Base-by-base conservation (phyloP, 441 rosid genomes). In the Isatis lusitanica region DNA sequence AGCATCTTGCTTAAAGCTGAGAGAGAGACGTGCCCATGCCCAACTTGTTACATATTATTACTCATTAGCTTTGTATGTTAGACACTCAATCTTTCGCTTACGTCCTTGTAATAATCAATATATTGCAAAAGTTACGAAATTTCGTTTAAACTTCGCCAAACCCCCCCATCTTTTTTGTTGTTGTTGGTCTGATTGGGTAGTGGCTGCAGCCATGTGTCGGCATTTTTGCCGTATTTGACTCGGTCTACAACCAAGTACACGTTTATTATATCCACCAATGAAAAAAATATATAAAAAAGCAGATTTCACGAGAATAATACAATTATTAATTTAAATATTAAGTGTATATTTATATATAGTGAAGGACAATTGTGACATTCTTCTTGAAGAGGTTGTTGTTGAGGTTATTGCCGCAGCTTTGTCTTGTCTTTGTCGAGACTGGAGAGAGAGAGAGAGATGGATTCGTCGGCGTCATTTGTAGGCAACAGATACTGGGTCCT, bases 401-500 rank as follows among this genome's bases (percentile, higher is more conserved):
- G 21, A 16, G 50, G 16, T 16, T 5, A 35, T 11, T 17, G 48
- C 35, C 33, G 33, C 33, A 63, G 56, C 21, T 24, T 3, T 5
- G 30, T 47, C 26, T 17, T 2, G n/a, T 44, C 17, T 44, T 39
- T 60, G 43, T n/a, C 5, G 39, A 0, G 73, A 42, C 53, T 21
- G 36, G 48, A 33, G 61, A 74, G 70, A 63, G 21, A 5, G 33
- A 51, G 62, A 65, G 51, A 73, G 59, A 79, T 84, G 90, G 84
- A 70, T 11, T 53, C 67, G 67, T 11, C 33, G 42, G 51, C 21
- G 56, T 53, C 85, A 53, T 79, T 74, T 39, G 12, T 82, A 53
- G 74, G 85, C 46, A 90, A 92, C 86, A 87, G 77, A 74, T 94
- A 90, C 76, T 95, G 98, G 98, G 72, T 89, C 2, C 82, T 88